phyloP scores from a whole-genome alignment of 441 rosid species.

The Bruguiera hainesii region DNA sequence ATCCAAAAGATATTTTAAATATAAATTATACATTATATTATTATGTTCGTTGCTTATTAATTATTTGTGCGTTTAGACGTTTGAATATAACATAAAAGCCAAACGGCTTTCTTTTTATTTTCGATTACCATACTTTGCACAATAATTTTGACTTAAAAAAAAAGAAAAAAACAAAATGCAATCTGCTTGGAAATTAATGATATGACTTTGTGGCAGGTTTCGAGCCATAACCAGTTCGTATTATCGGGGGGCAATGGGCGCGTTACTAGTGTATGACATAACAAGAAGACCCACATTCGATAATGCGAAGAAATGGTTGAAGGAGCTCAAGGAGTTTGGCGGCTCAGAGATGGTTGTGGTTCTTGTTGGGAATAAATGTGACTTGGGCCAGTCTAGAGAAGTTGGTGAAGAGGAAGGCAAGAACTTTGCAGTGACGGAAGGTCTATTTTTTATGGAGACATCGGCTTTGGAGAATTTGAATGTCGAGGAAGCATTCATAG shows the following conservation, averaged over 20 bases:
- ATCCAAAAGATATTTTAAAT: neutral
- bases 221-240: slow-evolving; percentile 92
- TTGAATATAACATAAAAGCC: too few species aligned
- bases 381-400: slow-evolving; percentile 48
- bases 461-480: slow-evolving; percentile 68
- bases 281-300: slow-evolving; percentile 59
- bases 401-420: slow-evolving; percentile 60
- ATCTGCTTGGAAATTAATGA: neutral
- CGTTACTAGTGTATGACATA: slow-evolving; percentile 75
- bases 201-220: slow-evolving; percentile 40
- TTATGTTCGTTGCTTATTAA: neutral
- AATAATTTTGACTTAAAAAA: too few species aligned
- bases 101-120: neutral
- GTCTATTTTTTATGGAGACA: slow-evolving; percentile 68
- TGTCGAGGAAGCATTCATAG: slow-evolving; percentile 64
- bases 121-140: too few species aligned
- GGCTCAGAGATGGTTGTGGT: slow-evolving; percentile 52
- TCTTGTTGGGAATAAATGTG: slow-evolving; percentile 75
- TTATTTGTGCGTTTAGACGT: neutral
- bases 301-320: slow-evolving; percentile 58
- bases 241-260: slow-evolving; percentile 88
- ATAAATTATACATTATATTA: neutral
- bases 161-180: neutral
- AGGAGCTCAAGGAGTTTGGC: slow-evolving; percentile 61
- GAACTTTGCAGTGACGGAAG: slow-evolving; percentile 47